Evolutionary conservation across 2,329 filamentous ascomycete species (phyloP).

Genomic region (Venturia nashicola): DNA sequence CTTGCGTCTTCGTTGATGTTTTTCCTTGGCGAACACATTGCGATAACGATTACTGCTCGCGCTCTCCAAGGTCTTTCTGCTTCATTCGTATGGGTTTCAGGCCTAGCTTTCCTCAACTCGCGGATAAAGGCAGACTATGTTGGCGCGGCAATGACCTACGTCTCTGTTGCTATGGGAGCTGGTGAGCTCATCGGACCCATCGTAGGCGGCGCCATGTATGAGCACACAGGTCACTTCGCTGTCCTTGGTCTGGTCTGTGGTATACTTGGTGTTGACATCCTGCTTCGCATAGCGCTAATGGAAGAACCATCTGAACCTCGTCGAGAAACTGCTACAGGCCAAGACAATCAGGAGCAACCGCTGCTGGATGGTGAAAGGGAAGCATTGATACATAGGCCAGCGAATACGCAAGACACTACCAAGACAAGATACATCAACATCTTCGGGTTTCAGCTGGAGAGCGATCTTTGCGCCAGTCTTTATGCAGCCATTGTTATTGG

Average conservation of each 20-base stretch:
- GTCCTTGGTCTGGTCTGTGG: not conserved
- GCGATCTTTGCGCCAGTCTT: not conserved
- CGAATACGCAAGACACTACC: not conserved
- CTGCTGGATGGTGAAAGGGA: not conserved
- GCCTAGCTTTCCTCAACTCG: not conserved
- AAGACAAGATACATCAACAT: not conserved
- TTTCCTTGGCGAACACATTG: not conserved
- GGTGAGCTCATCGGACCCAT: constrained; percentile 4
- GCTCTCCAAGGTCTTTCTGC: constrained; percentile 2
- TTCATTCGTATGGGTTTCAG: constrained; percentile 2
- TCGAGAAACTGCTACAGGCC: not conserved
- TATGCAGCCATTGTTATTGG: not conserved
- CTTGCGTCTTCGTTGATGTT: not conserved
- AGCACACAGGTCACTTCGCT: constrained; percentile 1
- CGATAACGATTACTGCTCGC: not conserved
- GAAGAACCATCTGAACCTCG: not conserved
- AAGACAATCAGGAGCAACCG: not conserved
- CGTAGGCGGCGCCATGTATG: constrained; percentile 1
- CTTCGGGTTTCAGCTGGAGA: not conserved
- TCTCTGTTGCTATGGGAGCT: not conserved
- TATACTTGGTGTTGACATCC: constrained; percentile 1
- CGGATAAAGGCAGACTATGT: not conserved
- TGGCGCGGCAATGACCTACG: not conserved
- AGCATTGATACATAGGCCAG: not conserved
- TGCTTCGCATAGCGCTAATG: not conserved